phyloP scores from a whole-genome alignment of 306 rosid genomes.

The Vigna unguiculata region DNA sequence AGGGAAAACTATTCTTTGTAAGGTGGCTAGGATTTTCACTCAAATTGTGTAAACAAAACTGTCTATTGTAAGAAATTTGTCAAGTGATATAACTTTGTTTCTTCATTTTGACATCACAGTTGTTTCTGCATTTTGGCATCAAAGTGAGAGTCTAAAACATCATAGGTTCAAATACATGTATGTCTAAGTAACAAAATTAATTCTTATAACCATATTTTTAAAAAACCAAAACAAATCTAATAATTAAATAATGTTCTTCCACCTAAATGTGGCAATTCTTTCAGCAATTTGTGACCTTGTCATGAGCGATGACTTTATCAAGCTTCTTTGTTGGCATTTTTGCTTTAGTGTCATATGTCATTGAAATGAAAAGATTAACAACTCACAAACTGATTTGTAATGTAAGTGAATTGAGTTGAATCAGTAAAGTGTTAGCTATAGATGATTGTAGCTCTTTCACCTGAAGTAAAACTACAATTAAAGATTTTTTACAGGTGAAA shows the following conservation, averaged over 20 bases:
- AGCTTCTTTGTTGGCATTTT: constrained; percentile 4
- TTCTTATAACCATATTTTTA: neutral
- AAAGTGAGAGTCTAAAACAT: neutral
- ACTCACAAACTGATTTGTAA: neutral
- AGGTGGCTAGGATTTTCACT: neutral
- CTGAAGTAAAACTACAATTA: neutral
- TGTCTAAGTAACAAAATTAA: neutral
- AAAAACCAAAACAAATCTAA: neutral
- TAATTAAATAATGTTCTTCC: neutral
- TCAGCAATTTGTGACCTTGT: neutral
- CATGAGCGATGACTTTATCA: neutral
- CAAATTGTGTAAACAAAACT: neutral
- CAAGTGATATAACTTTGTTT: too few relatives aligned
- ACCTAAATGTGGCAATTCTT: neutral
- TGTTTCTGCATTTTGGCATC: neutral
- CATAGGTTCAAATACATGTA: neutral
- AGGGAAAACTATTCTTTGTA: neutral
- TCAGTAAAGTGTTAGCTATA: constrained; percentile 10
- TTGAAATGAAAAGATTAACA: neutral
- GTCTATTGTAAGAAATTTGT: neutral
- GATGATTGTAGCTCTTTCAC: constrained; percentile 9
- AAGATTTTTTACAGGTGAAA: too few relatives aligned
- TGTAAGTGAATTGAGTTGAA: neutral
- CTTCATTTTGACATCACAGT: too few relatives aligned
- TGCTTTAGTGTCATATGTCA: neutral